Conservation (phyloP, 371 early-diverging fungal species). For the Rhizopus arrhizus region DNA sequence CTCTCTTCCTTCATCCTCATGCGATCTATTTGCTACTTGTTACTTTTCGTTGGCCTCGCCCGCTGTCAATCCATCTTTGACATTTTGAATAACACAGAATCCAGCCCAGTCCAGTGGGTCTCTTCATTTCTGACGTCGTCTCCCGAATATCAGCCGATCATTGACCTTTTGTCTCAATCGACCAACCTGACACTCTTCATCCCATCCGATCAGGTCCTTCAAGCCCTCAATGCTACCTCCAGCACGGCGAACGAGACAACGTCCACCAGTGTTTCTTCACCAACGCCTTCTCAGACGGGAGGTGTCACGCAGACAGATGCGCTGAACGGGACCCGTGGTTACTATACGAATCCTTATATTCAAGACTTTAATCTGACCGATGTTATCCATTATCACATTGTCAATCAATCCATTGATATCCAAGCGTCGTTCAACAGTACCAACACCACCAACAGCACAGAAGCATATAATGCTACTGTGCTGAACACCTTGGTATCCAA, state of each 20-base stretch:
- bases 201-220: slow-evolving; percentile 30
- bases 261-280: neutral
- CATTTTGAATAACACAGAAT: slow-evolving; percentile 34
- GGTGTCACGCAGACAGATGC: no score
- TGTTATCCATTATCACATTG: slow-evolving; percentile 36
- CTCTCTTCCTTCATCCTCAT: no score
- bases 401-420: slow-evolving; percentile 28
- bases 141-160: slow-evolving; percentile 28
- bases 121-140: slow-evolving; percentile 30
- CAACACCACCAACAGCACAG: neutral
- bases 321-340: neutral
- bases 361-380: slow-evolving; percentile 24
- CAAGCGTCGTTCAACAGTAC: slow-evolving; percentile 5
- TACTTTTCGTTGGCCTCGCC: slow-evolving; percentile 20
- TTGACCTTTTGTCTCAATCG: slow-evolving; percentile 31
- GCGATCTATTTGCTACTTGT: slow-evolving; percentile 9
- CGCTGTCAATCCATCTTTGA: slow-evolving; percentile 24
- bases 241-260: neutral
- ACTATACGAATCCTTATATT: neutral
- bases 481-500: slow-evolving; percentile 32
- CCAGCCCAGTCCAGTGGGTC: slow-evolving; percentile 37
- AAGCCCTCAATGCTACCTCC: neutral
- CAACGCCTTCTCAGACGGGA: neutral
- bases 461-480: slow-evolving; percentile 1
- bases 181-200: slow-evolving; percentile 35